Conservation (phyloP, 2,329 filamentous ascomycete genomes). For the Botrytis fragariae region DNA sequence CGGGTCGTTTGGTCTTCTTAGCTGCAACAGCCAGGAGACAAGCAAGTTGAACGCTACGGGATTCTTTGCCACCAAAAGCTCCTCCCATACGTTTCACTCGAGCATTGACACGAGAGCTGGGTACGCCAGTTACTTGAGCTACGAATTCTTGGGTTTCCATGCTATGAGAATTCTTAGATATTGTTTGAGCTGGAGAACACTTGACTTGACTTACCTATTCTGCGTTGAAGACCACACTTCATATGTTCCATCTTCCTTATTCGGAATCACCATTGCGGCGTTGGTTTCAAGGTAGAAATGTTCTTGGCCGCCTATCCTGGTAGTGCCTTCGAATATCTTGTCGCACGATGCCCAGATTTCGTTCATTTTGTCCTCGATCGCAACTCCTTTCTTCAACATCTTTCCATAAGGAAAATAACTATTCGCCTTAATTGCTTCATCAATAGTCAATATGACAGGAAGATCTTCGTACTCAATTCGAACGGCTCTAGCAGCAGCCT, state of each 20-base stretch:
- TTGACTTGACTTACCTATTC: constrained; percentile 55
- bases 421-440: constrained; percentile 84
- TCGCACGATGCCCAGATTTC: constrained; percentile 32
- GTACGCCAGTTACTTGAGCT: constrained; percentile 76
- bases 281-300: constrained; percentile 96
- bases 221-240: constrained; percentile 91
- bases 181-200: neutral
- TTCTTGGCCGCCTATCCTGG: constrained; percentile 90
- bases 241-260: constrained; percentile 88
- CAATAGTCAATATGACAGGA: constrained; percentile 83
- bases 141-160: constrained; percentile 89
- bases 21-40: constrained; percentile 81
- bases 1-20: constrained; percentile 75
- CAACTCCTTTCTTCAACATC: constrained; percentile 78
- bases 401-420: constrained; percentile 82
- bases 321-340: constrained; percentile 64
- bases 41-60: constrained; percentile 77
- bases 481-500: constrained; percentile 76
- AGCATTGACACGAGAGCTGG: constrained; percentile 82
- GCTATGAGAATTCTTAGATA: constrained; percentile 11
- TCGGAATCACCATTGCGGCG: constrained; percentile 78
- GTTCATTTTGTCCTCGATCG: constrained; percentile 56
- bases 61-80: constrained; percentile 93
- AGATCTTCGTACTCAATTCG: constrained; percentile 87
- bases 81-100: constrained; percentile 91